These are phyloP conservation scores for Acorus calamus DNA, from an alignment of 106 monocot species.

Conservation along the genomic window DNA sequence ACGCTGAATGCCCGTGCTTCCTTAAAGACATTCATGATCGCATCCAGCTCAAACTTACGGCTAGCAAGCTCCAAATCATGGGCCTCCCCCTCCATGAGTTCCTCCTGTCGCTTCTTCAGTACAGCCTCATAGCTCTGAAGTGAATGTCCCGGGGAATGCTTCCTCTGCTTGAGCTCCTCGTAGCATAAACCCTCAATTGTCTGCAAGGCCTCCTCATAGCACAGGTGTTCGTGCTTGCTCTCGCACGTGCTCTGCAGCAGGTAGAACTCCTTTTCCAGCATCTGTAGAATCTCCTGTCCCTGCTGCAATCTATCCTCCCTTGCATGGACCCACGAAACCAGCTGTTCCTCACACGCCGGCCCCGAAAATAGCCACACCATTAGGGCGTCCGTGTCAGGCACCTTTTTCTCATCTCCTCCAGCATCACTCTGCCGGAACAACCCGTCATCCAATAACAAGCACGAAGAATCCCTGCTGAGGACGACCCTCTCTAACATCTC, in stretches of 20 bases:
- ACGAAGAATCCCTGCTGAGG: slow-evolving; percentile 34
- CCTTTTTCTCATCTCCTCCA: not conserved
- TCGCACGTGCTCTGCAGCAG: slow-evolving; percentile 58
- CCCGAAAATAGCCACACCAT: slow-evolving; percentile 72
- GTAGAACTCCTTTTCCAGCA: slow-evolving; percentile 68
- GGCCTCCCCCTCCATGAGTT: slow-evolving; percentile 41
- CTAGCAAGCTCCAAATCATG: slow-evolving; percentile 25
- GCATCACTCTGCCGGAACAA: slow-evolving; percentile 25
- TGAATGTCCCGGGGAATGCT: slow-evolving; percentile 16
- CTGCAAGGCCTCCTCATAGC: slow-evolving; percentile 52
- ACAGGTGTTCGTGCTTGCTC: slow-evolving; percentile 63
- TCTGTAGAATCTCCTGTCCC: slow-evolving; percentile 43
- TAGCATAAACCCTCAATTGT: slow-evolving; percentile 41
- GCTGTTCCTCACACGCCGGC: slow-evolving; percentile 40
- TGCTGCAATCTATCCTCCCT: slow-evolving; percentile 55
- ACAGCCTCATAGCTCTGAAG: slow-evolving; percentile 47
- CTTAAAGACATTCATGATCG: slow-evolving; percentile 62
- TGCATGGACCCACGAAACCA: slow-evolving; percentile 35
- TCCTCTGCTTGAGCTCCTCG: slow-evolving; percentile 60
- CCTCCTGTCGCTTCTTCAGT: slow-evolving; percentile 60
- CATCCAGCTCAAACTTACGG: slow-evolving; percentile 55
- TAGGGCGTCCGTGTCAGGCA: slow-evolving; percentile 37
- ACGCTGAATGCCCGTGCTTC: slow-evolving; percentile 54
- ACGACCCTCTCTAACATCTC: slow-evolving; percentile 25
- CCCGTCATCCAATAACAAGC: slow-evolving; percentile 29